These are phyloP conservation scores for Phytophthora colocasiae DNA, from an alignment of 352 stramenopile species.

Conservation along the genomic window DNA sequence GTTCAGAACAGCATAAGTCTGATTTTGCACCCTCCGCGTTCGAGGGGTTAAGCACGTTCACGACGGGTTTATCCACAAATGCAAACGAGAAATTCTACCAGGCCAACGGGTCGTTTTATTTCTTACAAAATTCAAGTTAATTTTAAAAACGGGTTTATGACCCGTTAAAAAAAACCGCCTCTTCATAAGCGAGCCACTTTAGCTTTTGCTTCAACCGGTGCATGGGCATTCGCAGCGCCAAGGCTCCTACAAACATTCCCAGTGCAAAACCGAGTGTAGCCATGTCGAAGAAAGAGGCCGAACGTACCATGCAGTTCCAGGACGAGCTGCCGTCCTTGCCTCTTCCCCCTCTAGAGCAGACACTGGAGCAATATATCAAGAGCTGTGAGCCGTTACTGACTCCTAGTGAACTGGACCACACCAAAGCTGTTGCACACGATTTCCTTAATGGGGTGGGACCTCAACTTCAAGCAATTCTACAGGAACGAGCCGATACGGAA, in stretches of 20 bases:
- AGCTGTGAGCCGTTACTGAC: conserved; percentile 92
- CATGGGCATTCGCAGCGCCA: conserved; percentile 34
- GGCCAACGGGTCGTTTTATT: conserved; percentile 11
- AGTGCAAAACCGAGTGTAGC: conserved; percentile 11
- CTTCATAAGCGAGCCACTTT: conserved; percentile 31
- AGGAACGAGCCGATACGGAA: conserved; percentile 85
- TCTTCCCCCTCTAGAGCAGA: conserved; percentile 94
- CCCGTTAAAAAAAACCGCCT: conserved; percentile 16
- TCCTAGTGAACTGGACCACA: conserved; percentile 88
- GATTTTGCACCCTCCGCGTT: no score
- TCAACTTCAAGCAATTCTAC: conserved; percentile 90
- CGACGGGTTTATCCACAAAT: conserved; percentile 10
- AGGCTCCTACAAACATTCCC: conserved; percentile 1
- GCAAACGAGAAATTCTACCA: conserved; percentile 5
- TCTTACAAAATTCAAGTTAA: conserved; percentile 27
- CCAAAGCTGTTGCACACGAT: conserved; percentile 92
- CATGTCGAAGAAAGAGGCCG: conserved; percentile 30
- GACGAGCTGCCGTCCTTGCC: conserved; percentile 93
- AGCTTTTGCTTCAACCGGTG: conserved; percentile 30
- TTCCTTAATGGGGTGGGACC: conserved; percentile 89
- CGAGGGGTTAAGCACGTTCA: neutral
- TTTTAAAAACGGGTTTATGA: conserved; percentile 3
- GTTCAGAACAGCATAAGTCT: no score
- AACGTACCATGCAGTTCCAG: conserved; percentile 84
- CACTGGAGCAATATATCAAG: conserved; percentile 92